Base-by-base conservation (phyloP, 1,284 basidiomycete genomes). In the Moniliophthora roreri region DNA sequence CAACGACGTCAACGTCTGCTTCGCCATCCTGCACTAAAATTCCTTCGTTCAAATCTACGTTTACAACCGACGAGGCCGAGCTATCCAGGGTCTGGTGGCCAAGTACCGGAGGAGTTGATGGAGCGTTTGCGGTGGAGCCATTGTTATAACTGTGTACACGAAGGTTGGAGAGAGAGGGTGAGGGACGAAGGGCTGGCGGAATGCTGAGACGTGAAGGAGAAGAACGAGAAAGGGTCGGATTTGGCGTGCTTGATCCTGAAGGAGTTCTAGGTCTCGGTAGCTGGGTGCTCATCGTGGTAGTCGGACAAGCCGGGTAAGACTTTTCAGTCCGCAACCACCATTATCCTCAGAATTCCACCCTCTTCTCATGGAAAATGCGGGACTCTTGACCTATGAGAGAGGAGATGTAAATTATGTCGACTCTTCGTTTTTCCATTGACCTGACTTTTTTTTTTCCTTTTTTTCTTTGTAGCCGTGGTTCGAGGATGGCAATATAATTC, bases 1-100 rank as follows among this genome's bases (percentile, higher is more conserved):
- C 76, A 5, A 69, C 64, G 4, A 75, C 69, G 50, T 85, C 84
- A 34, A 73, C 72, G 57, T 82, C 84, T 46, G 70, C 72, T 41
- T 87, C 85, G 44, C 75, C 75, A 61, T 88, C 86, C 58, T 82
- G 80, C 41, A 88, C 73, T 35, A 90, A 70, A 49, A 89, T 84
- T 7, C 84, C 82, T 58, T 87, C 85, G 39, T 71, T 73, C 44
- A 82, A 67, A 57, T 86, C 84, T 63, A 85, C 62, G 61, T 85
- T 81, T 58, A 80, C 72, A 21, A 85, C 73, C 38, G 87, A 88
- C 45, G 87, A 87, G 39, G 84, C 78, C 23, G 84, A 82, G 66
- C 86, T 88, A 59, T 81, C 79, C 35, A 79, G 54, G 36, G 64
- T 44, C 59, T 52, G 54, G 65, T 62, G 36, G 69, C 72, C 39